phyloP scores from a whole-genome alignment of 208 protist species.

The Leishmania mexicana region DNA sequence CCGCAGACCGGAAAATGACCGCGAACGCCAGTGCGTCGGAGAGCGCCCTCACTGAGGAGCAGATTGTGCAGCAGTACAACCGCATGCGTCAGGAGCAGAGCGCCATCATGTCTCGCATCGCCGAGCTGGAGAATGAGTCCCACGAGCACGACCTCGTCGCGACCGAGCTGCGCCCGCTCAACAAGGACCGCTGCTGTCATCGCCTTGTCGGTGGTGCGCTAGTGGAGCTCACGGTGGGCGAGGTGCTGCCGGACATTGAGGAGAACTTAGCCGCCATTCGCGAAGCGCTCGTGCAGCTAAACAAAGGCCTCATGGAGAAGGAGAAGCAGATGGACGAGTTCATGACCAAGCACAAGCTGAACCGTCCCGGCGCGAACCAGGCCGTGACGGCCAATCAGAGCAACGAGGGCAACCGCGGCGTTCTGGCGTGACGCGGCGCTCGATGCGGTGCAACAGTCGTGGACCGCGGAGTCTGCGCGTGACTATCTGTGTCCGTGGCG shows the following conservation, averaged over 20 bases:
- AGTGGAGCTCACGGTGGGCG: constrained; percentile 94
- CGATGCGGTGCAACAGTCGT: neutral
- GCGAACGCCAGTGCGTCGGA: constrained; percentile 4
- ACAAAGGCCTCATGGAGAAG: constrained; percentile 76
- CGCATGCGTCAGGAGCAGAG: constrained; percentile 87
- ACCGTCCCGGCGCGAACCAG: constrained; percentile 48
- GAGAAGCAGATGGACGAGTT: constrained; percentile 90
- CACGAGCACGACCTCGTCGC: constrained; percentile 93
- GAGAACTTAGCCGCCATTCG: constrained; percentile 84
- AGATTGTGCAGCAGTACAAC: constrained; percentile 86
- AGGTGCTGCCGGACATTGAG: constrained; percentile 95
- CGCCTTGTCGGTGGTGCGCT: constrained; percentile 95
- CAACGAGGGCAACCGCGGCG: constrained; percentile 52
- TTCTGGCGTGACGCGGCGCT: constrained; percentile 53
- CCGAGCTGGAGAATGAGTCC: constrained; percentile 87
- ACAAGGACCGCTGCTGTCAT: constrained; percentile 93
- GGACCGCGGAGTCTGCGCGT: neutral
- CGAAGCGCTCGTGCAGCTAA: constrained; percentile 70
- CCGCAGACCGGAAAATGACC: constrained; percentile 4
- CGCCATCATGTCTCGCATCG: constrained; percentile 83
- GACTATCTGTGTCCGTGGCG: neutral
- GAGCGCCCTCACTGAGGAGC: constrained; percentile 58
- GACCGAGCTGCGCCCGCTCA: constrained; percentile 81
- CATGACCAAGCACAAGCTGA: constrained; percentile 77
- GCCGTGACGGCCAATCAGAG: constrained; percentile 28